Evolutionary conservation across 2,329 filamentous ascomycete species (phyloP), one percentile per base, ranked within the genome.

Genomic region (Phialocephala sp.): DNA sequence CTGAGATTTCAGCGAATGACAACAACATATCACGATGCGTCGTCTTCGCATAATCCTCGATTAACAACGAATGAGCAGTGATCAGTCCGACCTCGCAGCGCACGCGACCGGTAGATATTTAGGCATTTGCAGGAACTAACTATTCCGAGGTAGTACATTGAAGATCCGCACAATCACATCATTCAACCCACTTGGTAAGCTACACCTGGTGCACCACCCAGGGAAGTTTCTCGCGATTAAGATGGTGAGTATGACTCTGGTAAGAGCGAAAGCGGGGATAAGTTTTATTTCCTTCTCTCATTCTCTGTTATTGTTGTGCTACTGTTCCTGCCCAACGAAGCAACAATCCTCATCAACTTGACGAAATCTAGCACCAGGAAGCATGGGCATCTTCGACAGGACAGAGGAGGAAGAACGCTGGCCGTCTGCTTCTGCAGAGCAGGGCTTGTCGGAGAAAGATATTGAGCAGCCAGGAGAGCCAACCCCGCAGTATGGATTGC

Each of bases 371-470:
- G 22, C 18, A 20, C 1, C 27, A 39, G 12, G 45, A 18, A 32
- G 1, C 32, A 59, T 41, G 41, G 43, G 15, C 11, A 35, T 32
- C 14, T 4, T 52, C 20, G 18, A 22, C 12, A 4, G 61, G 24
- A 27, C 12, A 8, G 35, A 37, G 41, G 32, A 54, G 24, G 35
- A 43, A 22, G 11, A 41, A 18, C 20, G 22, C 8, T n/a, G n/a
- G 35, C 15, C 6, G 8, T 22, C n/a, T 24, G 35, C 55, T 22
- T 57, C 32, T 8, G 32, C 12, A 41, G 54, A 59, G 18, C 43
- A 35, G 15, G 56, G 50, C n/a, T n/a, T 50, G 45, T 24, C 45
- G 39, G 62, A 64, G 35, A 64, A 64, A 37, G 20, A 55, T 4
- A 24, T 54, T 24, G 56, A 55, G 45, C 35, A 59, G 0, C n/a